A percentile compares a stretch with the other conserved stretches of the same genome.
Evolutionary conservation across 139 green algal species (phyloP).

Genomic region (Volvox africanus): DNA sequence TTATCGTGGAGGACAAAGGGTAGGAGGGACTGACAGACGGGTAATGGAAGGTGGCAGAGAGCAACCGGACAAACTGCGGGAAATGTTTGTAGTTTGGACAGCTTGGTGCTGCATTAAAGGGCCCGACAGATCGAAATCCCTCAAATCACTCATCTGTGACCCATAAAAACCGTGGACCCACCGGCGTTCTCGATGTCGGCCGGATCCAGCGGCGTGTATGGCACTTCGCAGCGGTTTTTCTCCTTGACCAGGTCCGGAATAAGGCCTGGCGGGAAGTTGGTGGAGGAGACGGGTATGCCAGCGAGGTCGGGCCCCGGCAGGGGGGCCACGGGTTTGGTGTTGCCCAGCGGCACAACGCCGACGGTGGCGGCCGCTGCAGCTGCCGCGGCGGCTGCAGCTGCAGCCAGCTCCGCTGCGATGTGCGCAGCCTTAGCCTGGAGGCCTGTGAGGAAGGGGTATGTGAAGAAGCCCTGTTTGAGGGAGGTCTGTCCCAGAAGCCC

Average conservation of each 20-base stretch:
- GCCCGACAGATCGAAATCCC: too few species aligned
- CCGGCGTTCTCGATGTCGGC: constrained; percentile 64
- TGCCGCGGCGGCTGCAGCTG: constrained; percentile 45
- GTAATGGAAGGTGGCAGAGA: too few species aligned
- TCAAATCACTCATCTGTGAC: too few species aligned
- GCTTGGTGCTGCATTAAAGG: too few species aligned
- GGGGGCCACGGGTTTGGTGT: constrained; percentile 23
- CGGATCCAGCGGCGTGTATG: constrained; percentile 77
- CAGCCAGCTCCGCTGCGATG: constrained; percentile 19
- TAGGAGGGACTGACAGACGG: too few species aligned
- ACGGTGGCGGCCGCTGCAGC: constrained; percentile 46
- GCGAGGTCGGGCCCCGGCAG: constrained; percentile 29
- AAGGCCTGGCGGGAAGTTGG: constrained; percentile 86
- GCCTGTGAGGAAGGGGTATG: not conserved
- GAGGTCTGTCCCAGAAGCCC: too few species aligned
- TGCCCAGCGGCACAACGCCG: constrained; percentile 26
- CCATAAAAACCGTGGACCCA: constrained; percentile 6
- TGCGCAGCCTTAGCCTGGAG: constrained; percentile 6
- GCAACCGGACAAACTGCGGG: too few species aligned
- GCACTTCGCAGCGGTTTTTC: constrained; percentile 66
- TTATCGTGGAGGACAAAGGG: too few species aligned
- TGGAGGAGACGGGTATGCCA: constrained; percentile 62
- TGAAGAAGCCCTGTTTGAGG: too few species aligned
- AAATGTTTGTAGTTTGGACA: too few species aligned
- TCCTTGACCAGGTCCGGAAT: constrained; percentile 78